Percentiles rank a stretch among this genome's conserved stretches.
Evolutionary conservation across 2,329 filamentous ascomycete genomes (phyloP).

Genomic region (Pseudodiploospora longispora): DNA sequence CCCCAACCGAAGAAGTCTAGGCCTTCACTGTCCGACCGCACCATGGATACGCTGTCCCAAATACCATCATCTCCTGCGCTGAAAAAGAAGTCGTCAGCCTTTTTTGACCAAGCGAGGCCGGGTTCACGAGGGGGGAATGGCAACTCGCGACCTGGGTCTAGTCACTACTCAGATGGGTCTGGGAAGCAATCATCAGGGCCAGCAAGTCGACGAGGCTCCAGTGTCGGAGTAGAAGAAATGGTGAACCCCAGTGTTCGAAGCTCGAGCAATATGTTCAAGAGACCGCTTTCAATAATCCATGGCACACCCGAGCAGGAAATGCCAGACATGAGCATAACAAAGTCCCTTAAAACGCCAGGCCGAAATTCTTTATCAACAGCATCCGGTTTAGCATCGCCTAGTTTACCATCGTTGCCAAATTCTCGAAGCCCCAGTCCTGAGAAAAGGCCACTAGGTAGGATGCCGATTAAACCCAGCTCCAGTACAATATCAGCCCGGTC

Average conservation of each 20-base stretch:
- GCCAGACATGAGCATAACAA: no score
- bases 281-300: slow-evolving; percentile 33
- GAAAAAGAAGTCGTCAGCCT: slow-evolving; percentile 58
- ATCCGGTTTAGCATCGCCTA: neutral
- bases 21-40: slow-evolving; percentile 70
- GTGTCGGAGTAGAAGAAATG: slow-evolving; percentile 37
- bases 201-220: slow-evolving; percentile 48
- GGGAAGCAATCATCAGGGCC: slow-evolving; percentile 41
- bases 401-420: slow-evolving; percentile 5
- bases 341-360: no score
- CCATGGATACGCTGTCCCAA: slow-evolving; percentile 73
- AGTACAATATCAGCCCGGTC: slow-evolving; percentile 40
- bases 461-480: slow-evolving; percentile 32
- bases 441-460: slow-evolving; percentile 20
- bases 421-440: slow-evolving; percentile 31
- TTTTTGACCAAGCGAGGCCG: slow-evolving; percentile 61
- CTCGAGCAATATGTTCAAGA: slow-evolving; percentile 35
- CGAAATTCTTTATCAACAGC: neutral
- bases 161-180: slow-evolving; percentile 54
- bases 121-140: slow-evolving; percentile 36
- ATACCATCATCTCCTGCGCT: slow-evolving; percentile 70
- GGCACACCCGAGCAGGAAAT: slow-evolving; percentile 31
- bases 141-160: slow-evolving; percentile 47
- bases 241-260: slow-evolving; percentile 31
- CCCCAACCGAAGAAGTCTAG: slow-evolving; percentile 21